Conservation (phyloP, 495 filamentous ascomycete species). For the Tuber aestivum region DNA sequence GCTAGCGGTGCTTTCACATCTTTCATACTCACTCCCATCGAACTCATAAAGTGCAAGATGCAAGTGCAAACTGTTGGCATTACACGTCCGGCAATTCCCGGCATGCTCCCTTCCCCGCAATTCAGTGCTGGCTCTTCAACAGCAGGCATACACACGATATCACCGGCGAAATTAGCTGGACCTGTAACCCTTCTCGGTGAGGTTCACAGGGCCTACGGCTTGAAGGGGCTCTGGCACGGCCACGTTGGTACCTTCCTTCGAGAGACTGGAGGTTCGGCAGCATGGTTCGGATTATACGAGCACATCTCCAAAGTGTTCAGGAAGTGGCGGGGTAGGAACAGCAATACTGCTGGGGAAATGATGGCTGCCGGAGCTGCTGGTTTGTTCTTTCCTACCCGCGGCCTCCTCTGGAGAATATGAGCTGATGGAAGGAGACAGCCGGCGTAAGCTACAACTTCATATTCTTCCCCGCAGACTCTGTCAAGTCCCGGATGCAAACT, state of each 20-base stretch:
- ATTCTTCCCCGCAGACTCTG: conserved; percentile 93
- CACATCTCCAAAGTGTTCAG: conserved; percentile 64
- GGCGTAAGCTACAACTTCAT: conserved; percentile 93
- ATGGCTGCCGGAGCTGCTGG: conserved; percentile 41
- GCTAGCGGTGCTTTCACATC: conserved; percentile 86
- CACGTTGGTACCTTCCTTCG: conserved; percentile 89
- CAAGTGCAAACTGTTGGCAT: conserved; percentile 55
- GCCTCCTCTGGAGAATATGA: background rate
- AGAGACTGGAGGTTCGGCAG: conserved; percentile 85
- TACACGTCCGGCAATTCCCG: conserved; percentile 43
- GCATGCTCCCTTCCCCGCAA: conserved; percentile 24
- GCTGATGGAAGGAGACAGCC: conserved; percentile 41
- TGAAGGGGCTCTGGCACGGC: conserved; percentile 88
- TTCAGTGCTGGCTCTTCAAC: conserved; percentile 13
- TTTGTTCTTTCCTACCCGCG: conserved; percentile 10
- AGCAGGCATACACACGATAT: conserved; percentile 34
- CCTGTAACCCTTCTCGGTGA: conserved; percentile 62
- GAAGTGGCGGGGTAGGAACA: conserved; percentile 38
- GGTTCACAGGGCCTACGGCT: conserved; percentile 71
- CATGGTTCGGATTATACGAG: conserved; percentile 95
- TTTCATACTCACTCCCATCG: conserved; percentile 85
- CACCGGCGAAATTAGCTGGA: conserved; percentile 44
- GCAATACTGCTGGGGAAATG: conserved; percentile 29
- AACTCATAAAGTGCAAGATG: conserved; percentile 98
- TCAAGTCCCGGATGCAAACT: conserved; percentile 96